phyloP scores from a whole-genome alignment of 2,329 filamentous ascomycete genomes.

The Hypoxylon sp. region DNA sequence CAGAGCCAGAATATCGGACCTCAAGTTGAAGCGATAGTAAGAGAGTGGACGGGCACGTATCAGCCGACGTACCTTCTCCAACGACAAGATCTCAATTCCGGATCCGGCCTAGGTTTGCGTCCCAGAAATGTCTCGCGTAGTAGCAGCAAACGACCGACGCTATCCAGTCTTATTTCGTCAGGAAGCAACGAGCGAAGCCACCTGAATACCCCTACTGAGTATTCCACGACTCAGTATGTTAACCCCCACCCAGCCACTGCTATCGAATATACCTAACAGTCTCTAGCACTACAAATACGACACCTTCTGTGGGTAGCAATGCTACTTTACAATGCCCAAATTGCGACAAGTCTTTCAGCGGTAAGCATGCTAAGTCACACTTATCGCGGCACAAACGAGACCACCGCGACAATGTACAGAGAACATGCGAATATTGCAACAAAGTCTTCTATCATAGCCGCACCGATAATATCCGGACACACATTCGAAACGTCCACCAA shows the following conservation, averaged over 20 bases:
- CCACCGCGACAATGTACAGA: slow-evolving; percentile 5
- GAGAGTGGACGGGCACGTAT: slow-evolving; percentile 16
- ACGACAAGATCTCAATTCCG: not conserved
- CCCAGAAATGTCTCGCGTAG: slow-evolving; percentile 5
- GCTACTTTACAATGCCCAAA: slow-evolving; percentile 8
- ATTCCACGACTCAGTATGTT: slow-evolving; percentile 17
- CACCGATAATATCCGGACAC: slow-evolving; percentile 36
- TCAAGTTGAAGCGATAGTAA: slow-evolving; percentile 15
- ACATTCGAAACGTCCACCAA: slow-evolving; percentile 28
- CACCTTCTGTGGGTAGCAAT: slow-evolving; percentile 11
- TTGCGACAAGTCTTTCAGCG: slow-evolving; percentile 22
- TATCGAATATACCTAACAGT: slow-evolving; percentile 5
- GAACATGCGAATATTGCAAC: slow-evolving; percentile 20
- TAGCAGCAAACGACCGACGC: slow-evolving; percentile 15
- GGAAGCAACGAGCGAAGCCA: slow-evolving; percentile 8
- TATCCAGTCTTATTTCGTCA: slow-evolving; percentile 15
- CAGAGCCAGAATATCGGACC: not conserved
- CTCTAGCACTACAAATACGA: slow-evolving; percentile 21
- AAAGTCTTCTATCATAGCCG: slow-evolving; percentile 23
- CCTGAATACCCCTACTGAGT: slow-evolving; percentile 8
- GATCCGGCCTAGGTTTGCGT: not conserved
- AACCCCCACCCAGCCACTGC: not conserved
- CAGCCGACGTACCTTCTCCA: slow-evolving; percentile 20
- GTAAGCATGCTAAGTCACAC: slow-evolving; percentile 21
- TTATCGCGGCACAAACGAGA: slow-evolving; percentile 34